These are phyloP conservation scores for Urostyla sp. DNA, from an alignment of 73 alveolate genomes.

Conservation along the genomic window DNA sequence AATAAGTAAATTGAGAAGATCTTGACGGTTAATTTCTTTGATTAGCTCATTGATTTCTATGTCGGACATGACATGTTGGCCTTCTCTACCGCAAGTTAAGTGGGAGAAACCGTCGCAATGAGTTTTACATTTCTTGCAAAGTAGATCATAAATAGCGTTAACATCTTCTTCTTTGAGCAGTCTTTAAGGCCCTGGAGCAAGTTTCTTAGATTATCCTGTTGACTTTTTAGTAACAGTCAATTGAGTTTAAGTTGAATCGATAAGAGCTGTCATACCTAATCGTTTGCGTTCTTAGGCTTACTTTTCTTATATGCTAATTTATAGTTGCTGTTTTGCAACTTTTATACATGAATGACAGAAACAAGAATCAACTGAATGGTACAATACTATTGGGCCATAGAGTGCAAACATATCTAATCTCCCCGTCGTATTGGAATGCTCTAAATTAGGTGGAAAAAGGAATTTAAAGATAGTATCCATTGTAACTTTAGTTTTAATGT, in stretches of 20 bases:
- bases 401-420: slow-evolving; percentile 93
- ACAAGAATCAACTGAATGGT: slow-evolving; percentile 92
- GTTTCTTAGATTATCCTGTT: slow-evolving; percentile 56
- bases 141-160: slow-evolving; percentile 53
- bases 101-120: slow-evolving; percentile 91
- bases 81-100: slow-evolving; percentile 93
- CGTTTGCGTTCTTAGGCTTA: slow-evolving; percentile 67
- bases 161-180: slow-evolving; percentile 79
- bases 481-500: slow-evolving; percentile 84
- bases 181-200: slow-evolving; percentile 76
- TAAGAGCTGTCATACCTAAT: slow-evolving; percentile 61
- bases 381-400: slow-evolving; percentile 94
- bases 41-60: slow-evolving; percentile 90
- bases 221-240: slow-evolving; percentile 22
- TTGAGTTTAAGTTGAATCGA: slow-evolving; percentile 14
- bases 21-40: slow-evolving; percentile 90
- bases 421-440: slow-evolving; percentile 94
- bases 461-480: slow-evolving; percentile 88
- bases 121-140: slow-evolving; percentile 84
- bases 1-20: slow-evolving; percentile 81
- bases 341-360: slow-evolving; percentile 84
- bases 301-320: slow-evolving; percentile 67
- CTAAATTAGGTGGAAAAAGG: slow-evolving; percentile 95
- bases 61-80: slow-evolving; percentile 91
- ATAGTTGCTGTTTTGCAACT: slow-evolving; percentile 76